phyloP scores from a whole-genome alignment of 2,329 filamentous ascomycete genomes.

The Venturia nashicola region DNA sequence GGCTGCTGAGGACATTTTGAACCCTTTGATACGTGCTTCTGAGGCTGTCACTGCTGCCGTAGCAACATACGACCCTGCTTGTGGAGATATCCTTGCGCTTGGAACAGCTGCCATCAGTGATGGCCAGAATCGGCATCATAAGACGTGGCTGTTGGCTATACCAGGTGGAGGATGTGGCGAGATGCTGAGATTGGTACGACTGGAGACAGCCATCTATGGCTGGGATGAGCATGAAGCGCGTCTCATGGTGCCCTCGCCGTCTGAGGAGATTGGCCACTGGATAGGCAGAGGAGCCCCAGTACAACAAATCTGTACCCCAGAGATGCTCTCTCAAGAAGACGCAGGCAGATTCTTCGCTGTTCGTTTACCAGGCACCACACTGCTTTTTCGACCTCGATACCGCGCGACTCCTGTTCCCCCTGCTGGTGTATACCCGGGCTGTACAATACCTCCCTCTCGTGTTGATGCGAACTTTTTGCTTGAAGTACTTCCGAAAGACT shows the following conservation, averaged over 20 bases:
- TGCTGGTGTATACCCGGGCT: conserved; percentile 14
- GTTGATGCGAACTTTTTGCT: conserved; percentile 37
- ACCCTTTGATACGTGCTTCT: neutral
- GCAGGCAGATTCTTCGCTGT: conserved; percentile 33
- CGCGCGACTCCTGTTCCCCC: conserved; percentile 11
- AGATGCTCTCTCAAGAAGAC: neutral
- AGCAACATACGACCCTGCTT: conserved; percentile 25
- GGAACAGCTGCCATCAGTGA: conserved; percentile 36
- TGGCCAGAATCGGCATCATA: neutral
- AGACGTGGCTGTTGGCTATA: conserved; percentile 21
- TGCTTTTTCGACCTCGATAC: conserved; percentile 32
- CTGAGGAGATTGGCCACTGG: conserved; percentile 43
- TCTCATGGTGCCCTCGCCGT: conserved; percentile 25
- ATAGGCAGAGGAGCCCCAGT: conserved; percentile 39
- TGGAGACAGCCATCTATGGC: conserved; percentile 17
- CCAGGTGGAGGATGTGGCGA: conserved; percentile 44
- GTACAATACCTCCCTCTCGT: conserved; percentile 30
- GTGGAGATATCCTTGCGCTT: conserved; percentile 39
- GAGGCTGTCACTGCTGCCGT: neutral
- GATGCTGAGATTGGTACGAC: conserved; percentile 40
- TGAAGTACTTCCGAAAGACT: neutral
- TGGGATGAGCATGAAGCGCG: conserved; percentile 19
- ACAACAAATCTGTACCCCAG: conserved; percentile 26
- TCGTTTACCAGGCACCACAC: conserved; percentile 32
- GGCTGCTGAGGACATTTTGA: neutral